Conservation (phyloP, 2,329 filamentous ascomycete species). For the Cladosporium sp. region DNA sequence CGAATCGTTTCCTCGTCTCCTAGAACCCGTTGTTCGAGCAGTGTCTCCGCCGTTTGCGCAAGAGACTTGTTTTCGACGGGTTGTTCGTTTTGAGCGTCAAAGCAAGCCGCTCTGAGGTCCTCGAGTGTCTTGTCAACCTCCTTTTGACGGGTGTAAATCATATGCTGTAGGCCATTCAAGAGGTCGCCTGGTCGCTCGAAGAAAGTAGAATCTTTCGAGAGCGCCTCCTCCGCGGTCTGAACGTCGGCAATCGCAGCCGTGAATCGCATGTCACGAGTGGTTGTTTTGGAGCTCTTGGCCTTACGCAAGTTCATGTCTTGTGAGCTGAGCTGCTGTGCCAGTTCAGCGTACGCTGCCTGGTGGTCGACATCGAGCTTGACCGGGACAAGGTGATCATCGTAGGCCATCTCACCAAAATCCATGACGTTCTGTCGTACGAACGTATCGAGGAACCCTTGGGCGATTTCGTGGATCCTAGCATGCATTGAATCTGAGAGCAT, state of each 20-base stretch:
- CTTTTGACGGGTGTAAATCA: slow-evolving; percentile 5
- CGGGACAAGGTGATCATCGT: slow-evolving; percentile 41
- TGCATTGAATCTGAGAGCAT: slow-evolving; percentile 51
- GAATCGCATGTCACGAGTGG: slow-evolving; percentile 38
- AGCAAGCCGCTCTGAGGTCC: not conserved
- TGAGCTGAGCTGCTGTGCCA: slow-evolving; percentile 51
- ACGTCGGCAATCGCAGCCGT: slow-evolving; percentile 45
- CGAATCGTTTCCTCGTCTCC: slow-evolving; percentile 3
- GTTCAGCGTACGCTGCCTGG: slow-evolving; percentile 50
- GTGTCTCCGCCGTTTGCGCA: not conserved
- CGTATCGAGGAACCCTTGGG: slow-evolving; percentile 52
- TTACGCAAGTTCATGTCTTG: slow-evolving; percentile 46
- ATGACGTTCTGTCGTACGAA: slow-evolving; percentile 46
- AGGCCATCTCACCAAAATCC: slow-evolving; percentile 40
- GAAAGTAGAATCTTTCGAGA: slow-evolving; percentile 43
- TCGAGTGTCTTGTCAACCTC: slow-evolving; percentile 8
- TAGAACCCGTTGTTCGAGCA: not conserved
- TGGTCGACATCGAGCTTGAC: slow-evolving; percentile 46
- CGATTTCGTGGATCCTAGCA: slow-evolving; percentile 45
- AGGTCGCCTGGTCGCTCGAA: slow-evolving; percentile 7
- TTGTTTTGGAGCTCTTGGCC: slow-evolving; percentile 31
- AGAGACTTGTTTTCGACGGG: not conserved
- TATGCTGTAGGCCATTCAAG: slow-evolving; percentile 11
- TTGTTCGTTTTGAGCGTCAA: slow-evolving; percentile 1
- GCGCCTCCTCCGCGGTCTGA: slow-evolving; percentile 47